These are phyloP conservation scores for Suillus hirtellus DNA, from an alignment of 768 basidiomycete species.

Conservation along the genomic window DNA sequence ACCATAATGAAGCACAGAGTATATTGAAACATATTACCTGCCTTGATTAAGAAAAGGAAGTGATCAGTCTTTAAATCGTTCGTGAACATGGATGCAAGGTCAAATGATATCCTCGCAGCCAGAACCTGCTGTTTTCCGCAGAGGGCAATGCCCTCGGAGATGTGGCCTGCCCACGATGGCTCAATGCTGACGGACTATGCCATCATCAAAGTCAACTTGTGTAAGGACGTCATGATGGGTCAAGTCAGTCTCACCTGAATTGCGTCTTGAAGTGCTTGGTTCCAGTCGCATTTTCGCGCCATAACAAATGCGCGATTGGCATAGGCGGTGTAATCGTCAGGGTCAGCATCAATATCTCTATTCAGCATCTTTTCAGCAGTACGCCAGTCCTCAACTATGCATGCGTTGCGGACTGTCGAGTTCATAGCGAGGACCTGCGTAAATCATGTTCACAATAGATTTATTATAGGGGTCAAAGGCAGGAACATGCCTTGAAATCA, in stretches of 20 bases:
- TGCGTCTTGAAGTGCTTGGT: neutral
- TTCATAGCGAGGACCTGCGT: neutral
- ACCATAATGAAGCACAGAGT: neutral
- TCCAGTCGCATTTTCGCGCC: neutral
- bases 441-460: neutral
- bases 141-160: no score
- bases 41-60: neutral
- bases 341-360: neutral
- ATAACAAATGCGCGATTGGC: neutral
- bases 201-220: no score
- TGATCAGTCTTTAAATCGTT: no score
- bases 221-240: no score
- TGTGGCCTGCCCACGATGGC: no score
- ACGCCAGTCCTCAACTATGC: neutral
- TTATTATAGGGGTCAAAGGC: no score
- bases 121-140: no score
- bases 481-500: neutral
- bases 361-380: neutral
- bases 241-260: no score
- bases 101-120: no score
- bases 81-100: no score
- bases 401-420: neutral
- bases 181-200: no score
- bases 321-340: neutral
- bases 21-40: neutral